These are phyloP conservation scores for Penicillium cosmopolitanum DNA, from an alignment of 495 filamentous ascomycete genomes.

Conservation along the genomic window DNA sequence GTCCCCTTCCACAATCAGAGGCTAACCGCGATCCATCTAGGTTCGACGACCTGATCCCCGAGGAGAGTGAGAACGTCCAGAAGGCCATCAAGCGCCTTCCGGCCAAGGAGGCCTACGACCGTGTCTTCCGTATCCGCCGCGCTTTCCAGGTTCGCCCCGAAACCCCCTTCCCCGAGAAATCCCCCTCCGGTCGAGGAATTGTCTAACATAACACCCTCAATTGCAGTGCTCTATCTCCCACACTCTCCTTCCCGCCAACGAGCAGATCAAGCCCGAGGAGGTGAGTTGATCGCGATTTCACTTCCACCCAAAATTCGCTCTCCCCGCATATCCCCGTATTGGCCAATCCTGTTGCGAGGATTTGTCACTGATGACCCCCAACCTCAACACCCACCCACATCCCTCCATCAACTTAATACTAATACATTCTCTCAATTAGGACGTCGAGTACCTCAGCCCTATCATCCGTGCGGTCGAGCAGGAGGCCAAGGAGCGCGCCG, in stretches of 20 bases:
- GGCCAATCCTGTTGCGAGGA: constrained; percentile 48
- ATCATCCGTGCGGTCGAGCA: constrained; percentile 84
- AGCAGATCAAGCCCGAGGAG: constrained; percentile 79
- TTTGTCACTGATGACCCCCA: constrained; percentile 40
- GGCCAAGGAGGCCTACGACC: constrained; percentile 90
- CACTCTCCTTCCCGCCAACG: constrained; percentile 76
- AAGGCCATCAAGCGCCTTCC: constrained; percentile 87
- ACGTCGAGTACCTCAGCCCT: constrained; percentile 74
- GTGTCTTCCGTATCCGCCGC: constrained; percentile 92
- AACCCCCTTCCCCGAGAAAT: constrained; percentile 5
- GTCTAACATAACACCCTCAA: constrained; percentile 31
- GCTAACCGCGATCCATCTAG: constrained; percentile 49
- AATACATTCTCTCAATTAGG: constrained; percentile 52
- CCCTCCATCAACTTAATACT: constrained; percentile 16
- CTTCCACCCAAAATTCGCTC: constrained; percentile 20
- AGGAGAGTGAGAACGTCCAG: constrained; percentile 85
- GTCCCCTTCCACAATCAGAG: constrained; percentile 6
- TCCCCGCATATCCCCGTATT: constrained; percentile 35
- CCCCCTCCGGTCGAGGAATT: not conserved
- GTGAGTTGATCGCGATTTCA: constrained; percentile 46
- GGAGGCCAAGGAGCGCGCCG: constrained; percentile 77
- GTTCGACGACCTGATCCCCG: constrained; percentile 88
- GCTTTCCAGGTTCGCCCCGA: constrained; percentile 77
- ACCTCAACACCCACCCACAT: constrained; percentile 14
- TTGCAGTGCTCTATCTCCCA: constrained; percentile 78